Evolutionary conservation across 371 early-diverging fungal genomes (phyloP), one percentile per base, ranked within the genome.

Genomic region (Circinella umbellata): DNA sequence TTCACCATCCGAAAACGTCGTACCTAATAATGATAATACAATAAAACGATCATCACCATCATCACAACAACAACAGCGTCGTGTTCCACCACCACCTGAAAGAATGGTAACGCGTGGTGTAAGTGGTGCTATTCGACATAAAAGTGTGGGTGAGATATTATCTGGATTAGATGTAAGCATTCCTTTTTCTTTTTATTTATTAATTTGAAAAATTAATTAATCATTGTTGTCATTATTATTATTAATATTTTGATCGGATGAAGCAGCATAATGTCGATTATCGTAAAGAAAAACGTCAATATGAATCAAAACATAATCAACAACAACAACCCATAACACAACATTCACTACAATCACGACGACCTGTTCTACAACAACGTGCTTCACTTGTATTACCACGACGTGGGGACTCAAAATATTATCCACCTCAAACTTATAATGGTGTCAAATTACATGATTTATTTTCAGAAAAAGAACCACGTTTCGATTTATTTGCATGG

Each of bases 61-160:
- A 9, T 9, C 42, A 67, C 20, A 53, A 68, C 42, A 55, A 53
- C 61, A 57, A 34, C 51, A 53, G 20, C 60, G 85, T 51, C 84
- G 86, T 35, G 68, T 76, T 18, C 71, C 80, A 13, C 89, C 92
- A 18, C 90, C 91, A n/a, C 87, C 86, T 38, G 92, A 84, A 66
- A 79, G 91, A 18, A 92, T 92, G 91, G 86, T 92, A 10, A 92
- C 92, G 1, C 83, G 91, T 8, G 91, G 90, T 37, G 89, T 89
- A 15, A 90, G 89, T 71, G 89, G 90, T 34, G 88, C 89, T 34
- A 86, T 87, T 63, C 80, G 87, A 17, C 88, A 86, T n/a, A 84
- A 81, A 64, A 88, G 86, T 57, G 88, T 89, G 15, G 88, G 83
- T 35, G 88, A 88, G 63, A 87, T 88, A 36, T 60, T 88, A 7